Conservation (phyloP, 2,329 filamentous ascomycete species). For the Diaporthe ilicicola region DNA sequence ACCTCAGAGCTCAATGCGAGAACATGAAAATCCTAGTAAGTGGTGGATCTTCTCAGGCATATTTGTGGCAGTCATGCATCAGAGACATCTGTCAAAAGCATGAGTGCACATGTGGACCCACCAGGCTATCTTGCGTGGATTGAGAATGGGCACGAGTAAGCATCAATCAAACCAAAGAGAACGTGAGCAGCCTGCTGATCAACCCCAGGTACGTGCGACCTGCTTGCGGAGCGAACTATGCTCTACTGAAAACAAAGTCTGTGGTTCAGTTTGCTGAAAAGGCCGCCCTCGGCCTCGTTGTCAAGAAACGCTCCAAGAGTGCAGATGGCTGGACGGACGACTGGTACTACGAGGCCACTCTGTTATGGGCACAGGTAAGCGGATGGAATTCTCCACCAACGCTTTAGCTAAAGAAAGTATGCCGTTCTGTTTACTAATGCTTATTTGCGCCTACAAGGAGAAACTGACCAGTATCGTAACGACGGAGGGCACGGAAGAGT, state of each 20-base stretch:
- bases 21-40: background rate
- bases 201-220: background rate
- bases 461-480: background rate
- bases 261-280: background rate
- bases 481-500: background rate
- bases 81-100: background rate
- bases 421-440: background rate
- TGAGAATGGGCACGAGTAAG: background rate
- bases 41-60: background rate
- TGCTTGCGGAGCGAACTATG: background rate
- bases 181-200: fast-evolving
- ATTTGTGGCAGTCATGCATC: background rate
- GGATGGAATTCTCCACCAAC: background rate
- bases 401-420: fast-evolving
- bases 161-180: fast-evolving
- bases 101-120: background rate
- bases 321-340: background rate
- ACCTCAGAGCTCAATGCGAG: background rate
- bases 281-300: background rate
- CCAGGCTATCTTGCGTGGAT: background rate
- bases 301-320: background rate
- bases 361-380: background rate
- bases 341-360: background rate
- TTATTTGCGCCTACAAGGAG: too few species aligned
- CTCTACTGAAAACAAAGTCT: background rate